Percentiles rank a stretch among this genome's conserved stretches.
Conservation (phyloP, 129 eudicot species). For the Heracleum sosnowskyi region DNA sequence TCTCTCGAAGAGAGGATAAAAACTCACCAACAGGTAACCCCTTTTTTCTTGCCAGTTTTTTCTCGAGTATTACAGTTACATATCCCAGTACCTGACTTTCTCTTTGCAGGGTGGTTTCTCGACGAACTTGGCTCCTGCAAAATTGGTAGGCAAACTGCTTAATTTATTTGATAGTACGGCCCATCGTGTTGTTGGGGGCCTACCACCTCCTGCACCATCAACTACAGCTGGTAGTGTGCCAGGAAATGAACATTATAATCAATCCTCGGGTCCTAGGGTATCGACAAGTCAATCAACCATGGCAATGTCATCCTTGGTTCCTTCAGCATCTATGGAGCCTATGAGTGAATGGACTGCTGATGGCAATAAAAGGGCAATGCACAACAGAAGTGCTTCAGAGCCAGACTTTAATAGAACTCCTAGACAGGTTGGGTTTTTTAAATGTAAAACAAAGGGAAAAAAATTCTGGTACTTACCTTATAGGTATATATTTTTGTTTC, state of each 20-base stretch:
- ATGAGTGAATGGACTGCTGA: slow-evolving; percentile 56
- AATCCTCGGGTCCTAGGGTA: slow-evolving; percentile 55
- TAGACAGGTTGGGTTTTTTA: slow-evolving; percentile 48
- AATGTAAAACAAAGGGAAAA: not conserved
- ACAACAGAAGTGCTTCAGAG: slow-evolving; percentile 86
- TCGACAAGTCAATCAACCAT: slow-evolving; percentile 79
- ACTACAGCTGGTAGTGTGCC: slow-evolving; percentile 31
- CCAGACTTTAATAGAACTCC: slow-evolving; percentile 88
- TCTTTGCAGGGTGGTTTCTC: slow-evolving; percentile 74
- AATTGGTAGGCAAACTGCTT: slow-evolving; percentile 75
- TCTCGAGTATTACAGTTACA: not conserved
- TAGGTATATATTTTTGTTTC: not conserved
- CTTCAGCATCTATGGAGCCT: slow-evolving; percentile 90
- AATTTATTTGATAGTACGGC: slow-evolving; percentile 88
- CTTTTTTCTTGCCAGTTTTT: not conserved
- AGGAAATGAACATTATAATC: slow-evolving; percentile 37
- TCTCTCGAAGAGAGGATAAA: slow-evolving; percentile 87
- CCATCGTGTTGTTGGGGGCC: slow-evolving; percentile 68
- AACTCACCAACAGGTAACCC: slow-evolving; percentile 79
- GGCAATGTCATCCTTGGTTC: slow-evolving; percentile 77
- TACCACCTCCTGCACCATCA: slow-evolving; percentile 77
- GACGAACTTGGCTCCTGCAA: slow-evolving; percentile 78
- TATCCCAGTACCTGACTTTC: slow-evolving; percentile 5
- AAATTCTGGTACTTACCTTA: not conserved
- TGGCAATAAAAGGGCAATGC: slow-evolving; percentile 54